Evolutionary conservation across 306 rosid species (phyloP).

Genomic region (Quercus bicolor): DNA sequence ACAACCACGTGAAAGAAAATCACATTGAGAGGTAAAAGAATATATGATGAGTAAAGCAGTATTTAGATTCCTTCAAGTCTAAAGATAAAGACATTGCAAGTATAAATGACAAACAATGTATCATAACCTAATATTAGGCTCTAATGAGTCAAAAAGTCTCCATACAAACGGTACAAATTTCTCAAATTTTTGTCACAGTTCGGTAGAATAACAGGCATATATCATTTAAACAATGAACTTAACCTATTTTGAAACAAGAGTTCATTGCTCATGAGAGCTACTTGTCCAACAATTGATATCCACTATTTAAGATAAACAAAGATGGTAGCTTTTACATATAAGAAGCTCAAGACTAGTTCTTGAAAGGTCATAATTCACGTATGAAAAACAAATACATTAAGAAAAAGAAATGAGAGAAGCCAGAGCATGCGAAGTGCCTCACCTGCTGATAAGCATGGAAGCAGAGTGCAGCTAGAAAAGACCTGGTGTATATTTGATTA

Average conservation of each 20-base stretch:
- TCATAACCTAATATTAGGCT: not conserved
- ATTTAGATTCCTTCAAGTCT: not conserved
- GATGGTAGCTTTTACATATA: not conserved
- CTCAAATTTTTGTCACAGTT: not conserved
- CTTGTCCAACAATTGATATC: not conserved
- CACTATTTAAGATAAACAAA: not conserved
- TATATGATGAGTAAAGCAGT: not conserved
- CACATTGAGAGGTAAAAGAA: not conserved
- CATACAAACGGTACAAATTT: not conserved
- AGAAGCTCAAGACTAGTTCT: not conserved
- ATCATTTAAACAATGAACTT: not conserved
- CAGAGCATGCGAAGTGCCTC: constrained; percentile 19
- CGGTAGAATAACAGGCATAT: not conserved
- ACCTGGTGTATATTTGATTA: constrained; percentile 56
- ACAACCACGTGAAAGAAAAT: not conserved
- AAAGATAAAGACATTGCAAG: not conserved
- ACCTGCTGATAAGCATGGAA: constrained; percentile 99
- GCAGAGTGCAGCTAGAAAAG: constrained; percentile 87
- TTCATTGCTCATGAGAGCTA: not conserved
- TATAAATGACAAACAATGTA: not conserved
- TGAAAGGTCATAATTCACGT: not conserved
- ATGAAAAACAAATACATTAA: not conserved
- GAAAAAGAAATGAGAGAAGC: not conserved
- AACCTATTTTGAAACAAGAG: not conserved
- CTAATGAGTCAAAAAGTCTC: not conserved